phyloP scores from a whole-genome alignment of 2,329 filamentous ascomycete genomes.

The Arachnopeziza araneosa region DNA sequence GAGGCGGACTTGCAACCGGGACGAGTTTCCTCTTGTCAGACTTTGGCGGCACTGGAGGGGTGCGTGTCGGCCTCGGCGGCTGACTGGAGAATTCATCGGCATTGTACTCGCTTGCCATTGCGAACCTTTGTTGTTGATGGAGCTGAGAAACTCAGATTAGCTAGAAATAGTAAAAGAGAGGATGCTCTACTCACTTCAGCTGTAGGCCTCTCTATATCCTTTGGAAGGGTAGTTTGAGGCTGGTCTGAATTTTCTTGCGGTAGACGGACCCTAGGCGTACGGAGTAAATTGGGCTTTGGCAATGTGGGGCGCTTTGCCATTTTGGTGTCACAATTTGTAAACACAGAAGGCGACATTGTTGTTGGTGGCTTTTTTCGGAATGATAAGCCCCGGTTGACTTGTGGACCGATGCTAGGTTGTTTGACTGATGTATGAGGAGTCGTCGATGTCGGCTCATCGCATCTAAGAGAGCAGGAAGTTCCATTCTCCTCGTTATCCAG shows the following conservation, averaged over 20 bases:
- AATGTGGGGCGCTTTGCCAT: not conserved
- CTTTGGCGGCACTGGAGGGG: not conserved
- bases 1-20: not conserved
- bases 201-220: not conserved
- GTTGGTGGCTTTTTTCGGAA: not conserved
- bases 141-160: not conserved
- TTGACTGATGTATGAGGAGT: not conserved
- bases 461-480: not conserved
- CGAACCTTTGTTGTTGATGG: not conserved
- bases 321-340: not conserved
- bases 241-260: not conserved
- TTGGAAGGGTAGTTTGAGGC: not conserved
- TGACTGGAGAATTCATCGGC: not conserved
- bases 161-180: not conserved
- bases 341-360: not conserved
- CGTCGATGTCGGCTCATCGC: not conserved
- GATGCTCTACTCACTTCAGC: not conserved
- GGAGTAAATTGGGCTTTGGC: not conserved
- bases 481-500: not conserved
- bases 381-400: not conserved
- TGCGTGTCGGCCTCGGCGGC: not conserved
- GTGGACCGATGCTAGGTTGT: not conserved
- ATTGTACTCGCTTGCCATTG: not conserved
- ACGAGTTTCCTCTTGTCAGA: not conserved
- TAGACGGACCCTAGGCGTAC: not conserved